phyloP scores from a whole-genome alignment of 1,284 basidiomycete species.

The Entoloma clypeatum region DNA sequence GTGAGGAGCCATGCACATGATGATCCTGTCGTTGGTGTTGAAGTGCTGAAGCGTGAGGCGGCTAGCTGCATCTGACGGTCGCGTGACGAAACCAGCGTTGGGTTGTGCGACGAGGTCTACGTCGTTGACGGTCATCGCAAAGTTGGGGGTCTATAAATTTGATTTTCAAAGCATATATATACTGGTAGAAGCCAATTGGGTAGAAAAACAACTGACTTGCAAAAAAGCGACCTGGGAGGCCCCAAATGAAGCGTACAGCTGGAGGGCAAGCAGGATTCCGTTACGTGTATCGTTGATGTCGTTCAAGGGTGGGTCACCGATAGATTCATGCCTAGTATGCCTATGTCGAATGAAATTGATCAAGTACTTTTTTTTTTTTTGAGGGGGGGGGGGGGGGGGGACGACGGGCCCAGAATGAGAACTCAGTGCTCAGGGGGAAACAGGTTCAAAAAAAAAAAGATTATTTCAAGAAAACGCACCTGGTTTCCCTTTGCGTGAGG shows the following conservation, averaged over 20 bases:
- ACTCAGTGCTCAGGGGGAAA: no score
- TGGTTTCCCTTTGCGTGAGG: conserved; percentile 16
- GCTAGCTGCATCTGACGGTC: conserved; percentile 12
- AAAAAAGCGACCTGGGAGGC: conserved; percentile 18
- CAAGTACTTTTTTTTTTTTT: no score
- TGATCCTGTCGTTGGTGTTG: conserved; percentile 6
- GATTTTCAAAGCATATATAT: no score
- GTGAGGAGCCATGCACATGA: conserved; percentile 12
- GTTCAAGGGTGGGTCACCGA: conserved; percentile 15
- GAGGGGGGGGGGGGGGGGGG: no score
- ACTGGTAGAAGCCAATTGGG: conserved; percentile 7
- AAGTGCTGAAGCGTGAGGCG: no score
- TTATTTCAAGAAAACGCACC: conserved; percentile 17
- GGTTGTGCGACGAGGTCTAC: conserved; percentile 17
- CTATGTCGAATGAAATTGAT: conserved; percentile 13
- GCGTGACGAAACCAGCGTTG: conserved; percentile 9
- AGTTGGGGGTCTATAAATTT: conserved; percentile 18
- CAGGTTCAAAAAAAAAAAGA: conserved; percentile 9
- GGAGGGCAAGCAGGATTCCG: conserved; percentile 11
- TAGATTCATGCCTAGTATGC: background rate
- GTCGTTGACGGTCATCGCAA: conserved; percentile 17
- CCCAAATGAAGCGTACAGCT: conserved; percentile 13
- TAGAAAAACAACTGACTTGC: conserved; percentile 15
- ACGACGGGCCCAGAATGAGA: conserved; percentile 14
- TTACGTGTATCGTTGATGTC: conserved; percentile 15